These are phyloP conservation scores for Clarkia xantiana DNA, from an alignment of 345 rosid species.

Conservation along the genomic window DNA sequence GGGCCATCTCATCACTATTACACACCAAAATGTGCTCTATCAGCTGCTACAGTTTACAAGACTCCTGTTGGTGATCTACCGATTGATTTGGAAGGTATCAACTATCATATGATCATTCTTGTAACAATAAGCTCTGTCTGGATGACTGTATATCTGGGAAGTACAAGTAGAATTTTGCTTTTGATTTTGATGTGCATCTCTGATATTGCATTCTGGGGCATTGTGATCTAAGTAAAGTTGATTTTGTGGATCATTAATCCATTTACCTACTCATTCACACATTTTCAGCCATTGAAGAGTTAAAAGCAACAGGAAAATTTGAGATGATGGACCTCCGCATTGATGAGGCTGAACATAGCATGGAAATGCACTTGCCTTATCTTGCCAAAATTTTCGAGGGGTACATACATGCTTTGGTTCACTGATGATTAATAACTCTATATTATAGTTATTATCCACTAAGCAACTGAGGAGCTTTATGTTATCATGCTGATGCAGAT, in stretches of 20 bases:
- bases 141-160: too few species aligned
- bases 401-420: constrained; percentile 18
- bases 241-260: too few species aligned
- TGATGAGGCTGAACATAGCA: constrained; percentile 94
- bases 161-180: too few species aligned
- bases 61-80: constrained; percentile 85
- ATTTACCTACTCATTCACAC: constrained; percentile 1
- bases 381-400: constrained; percentile 83
- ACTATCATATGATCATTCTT: background rate
- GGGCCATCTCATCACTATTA: constrained; percentile 92
- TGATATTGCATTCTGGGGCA: too few species aligned
- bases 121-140: background rate
- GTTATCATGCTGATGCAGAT: constrained; percentile 24
- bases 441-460: too few species aligned
- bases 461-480: too few species aligned
- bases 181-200: too few species aligned
- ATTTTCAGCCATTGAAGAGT: constrained; percentile 62
- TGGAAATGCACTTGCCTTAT: constrained; percentile 99
- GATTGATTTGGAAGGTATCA: constrained; percentile 72
- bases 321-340: constrained; percentile 68
- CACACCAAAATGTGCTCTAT: constrained; percentile 78
- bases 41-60: constrained; percentile 65
- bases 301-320: constrained; percentile 74
- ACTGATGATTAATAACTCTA: too few species aligned
- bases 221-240: too few species aligned